These are phyloP conservation scores for Penicillium maclennaniae DNA, from an alignment of 495 filamentous ascomycete genomes.

Conservation along the genomic window DNA sequence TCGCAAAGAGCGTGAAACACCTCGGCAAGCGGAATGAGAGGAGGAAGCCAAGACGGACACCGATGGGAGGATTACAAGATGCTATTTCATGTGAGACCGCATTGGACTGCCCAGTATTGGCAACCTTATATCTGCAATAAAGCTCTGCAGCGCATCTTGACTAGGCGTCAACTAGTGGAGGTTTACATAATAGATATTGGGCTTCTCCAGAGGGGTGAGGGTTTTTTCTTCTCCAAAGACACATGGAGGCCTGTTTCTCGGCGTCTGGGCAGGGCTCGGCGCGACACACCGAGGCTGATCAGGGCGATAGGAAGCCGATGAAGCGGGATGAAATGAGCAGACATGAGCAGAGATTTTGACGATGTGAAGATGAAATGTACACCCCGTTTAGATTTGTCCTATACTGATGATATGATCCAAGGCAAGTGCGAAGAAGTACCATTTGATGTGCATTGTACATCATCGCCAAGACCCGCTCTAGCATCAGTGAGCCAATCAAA, in stretches of 20 bases:
- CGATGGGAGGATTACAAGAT: neutral
- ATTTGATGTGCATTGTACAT: neutral
- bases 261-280: conserved; percentile 32
- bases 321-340: neutral
- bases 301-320: neutral
- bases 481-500: neutral
- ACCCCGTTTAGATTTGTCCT: no score
- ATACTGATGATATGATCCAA: neutral
- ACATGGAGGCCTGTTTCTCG: conserved; percentile 33
- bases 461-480: neutral
- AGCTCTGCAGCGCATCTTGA: neutral
- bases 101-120: neutral
- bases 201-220: conserved; percentile 1
- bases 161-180: neutral
- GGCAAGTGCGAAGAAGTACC: no score
- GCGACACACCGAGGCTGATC: conserved; percentile 1
- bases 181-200: conserved; percentile 25
- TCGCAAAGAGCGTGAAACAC: neutral
- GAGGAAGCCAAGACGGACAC: conserved; percentile 9
- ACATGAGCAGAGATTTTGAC: neutral
- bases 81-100: neutral
- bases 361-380: neutral
- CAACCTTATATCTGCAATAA: neutral
- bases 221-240: conserved; percentile 7
- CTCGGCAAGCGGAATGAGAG: conserved; percentile 15